A percentile compares a stretch with the other conserved stretches of the same genome.
Conservation (phyloP, 306 rosid genomes). For the Malus asiatica region DNA sequence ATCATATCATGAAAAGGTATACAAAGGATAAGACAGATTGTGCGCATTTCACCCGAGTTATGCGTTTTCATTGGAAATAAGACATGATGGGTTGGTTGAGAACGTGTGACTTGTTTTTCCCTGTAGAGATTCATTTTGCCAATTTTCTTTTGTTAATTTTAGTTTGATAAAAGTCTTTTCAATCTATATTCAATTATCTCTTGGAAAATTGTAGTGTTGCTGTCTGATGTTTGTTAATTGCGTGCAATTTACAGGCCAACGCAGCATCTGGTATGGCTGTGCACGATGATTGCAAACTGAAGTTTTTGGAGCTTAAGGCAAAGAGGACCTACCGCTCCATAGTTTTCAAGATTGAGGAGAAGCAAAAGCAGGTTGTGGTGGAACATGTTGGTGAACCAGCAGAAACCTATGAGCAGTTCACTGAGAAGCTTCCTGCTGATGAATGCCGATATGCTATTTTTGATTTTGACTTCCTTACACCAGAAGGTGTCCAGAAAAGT, state of each 20-base stretch:
- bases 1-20: background rate
- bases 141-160: background rate
- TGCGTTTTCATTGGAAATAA: background rate
- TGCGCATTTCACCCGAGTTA: background rate
- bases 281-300: conserved; percentile 73
- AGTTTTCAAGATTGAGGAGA: conserved; percentile 75
- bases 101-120: background rate
- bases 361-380: conserved; percentile 78
- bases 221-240: background rate
- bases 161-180: background rate
- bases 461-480: conserved; percentile 75
- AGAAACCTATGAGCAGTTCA: conserved; percentile 56
- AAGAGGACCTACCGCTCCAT: conserved; percentile 71
- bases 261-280: conserved; percentile 82
- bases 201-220: background rate
- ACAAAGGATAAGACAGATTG: background rate
- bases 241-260: conserved; percentile 46
- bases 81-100: background rate
- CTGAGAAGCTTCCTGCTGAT: conserved; percentile 67
- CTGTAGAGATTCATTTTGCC: background rate
- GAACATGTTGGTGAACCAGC: conserved; percentile 75
- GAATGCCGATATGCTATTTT: conserved; percentile 85
- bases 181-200: background rate
- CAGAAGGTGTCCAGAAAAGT: conserved; percentile 72
- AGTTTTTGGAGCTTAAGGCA: conserved; percentile 71